These are phyloP conservation scores for Coemansia sp. DNA, from an alignment of 192 early-diverging fungal species.

Conservation along the genomic window DNA sequence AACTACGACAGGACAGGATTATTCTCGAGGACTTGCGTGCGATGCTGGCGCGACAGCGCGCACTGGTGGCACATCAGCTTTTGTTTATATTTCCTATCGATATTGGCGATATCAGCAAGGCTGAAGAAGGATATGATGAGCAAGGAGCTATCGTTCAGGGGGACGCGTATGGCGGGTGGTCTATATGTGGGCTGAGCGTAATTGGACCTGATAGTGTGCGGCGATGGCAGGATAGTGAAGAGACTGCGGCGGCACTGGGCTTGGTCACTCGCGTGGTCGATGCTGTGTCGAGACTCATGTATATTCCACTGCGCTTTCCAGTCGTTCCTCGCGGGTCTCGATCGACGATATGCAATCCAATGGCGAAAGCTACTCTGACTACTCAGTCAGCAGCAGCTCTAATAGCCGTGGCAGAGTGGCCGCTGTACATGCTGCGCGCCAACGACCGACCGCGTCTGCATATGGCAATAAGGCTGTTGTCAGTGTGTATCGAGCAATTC, in stretches of 20 bases:
- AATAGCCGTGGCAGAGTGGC: conserved; percentile 16
- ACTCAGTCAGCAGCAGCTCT: neutral
- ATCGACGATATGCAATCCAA: conserved; percentile 18
- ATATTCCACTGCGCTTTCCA: conserved; percentile 32
- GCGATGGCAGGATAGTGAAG: conserved; percentile 7
- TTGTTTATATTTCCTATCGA: conserved; percentile 22
- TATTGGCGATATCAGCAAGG: neutral
- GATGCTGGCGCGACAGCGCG: conserved; percentile 43
- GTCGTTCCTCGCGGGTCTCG: conserved; percentile 25
- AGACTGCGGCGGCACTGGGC: conserved; percentile 35
- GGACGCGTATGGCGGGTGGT: conserved; percentile 21
- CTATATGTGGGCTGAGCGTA: conserved; percentile 28
- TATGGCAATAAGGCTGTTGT: conserved; percentile 19
- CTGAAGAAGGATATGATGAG: neutral
- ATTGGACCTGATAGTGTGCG: neutral
- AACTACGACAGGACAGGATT: conserved; percentile 43
- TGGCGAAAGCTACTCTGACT: neutral
- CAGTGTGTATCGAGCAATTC: conserved; percentile 29
- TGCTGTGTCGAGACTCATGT: conserved; percentile 9
- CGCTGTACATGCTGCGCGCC: conserved; percentile 25
- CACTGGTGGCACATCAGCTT: neutral
- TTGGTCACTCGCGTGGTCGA: conserved; percentile 26
- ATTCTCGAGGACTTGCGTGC: conserved; percentile 47
- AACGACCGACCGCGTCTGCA: conserved; percentile 13
- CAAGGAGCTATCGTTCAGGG: neutral